These are phyloP conservation scores for Fusarium sp. DNA, from an alignment of 2,329 filamentous ascomycete genomes.

Conservation along the genomic window DNA sequence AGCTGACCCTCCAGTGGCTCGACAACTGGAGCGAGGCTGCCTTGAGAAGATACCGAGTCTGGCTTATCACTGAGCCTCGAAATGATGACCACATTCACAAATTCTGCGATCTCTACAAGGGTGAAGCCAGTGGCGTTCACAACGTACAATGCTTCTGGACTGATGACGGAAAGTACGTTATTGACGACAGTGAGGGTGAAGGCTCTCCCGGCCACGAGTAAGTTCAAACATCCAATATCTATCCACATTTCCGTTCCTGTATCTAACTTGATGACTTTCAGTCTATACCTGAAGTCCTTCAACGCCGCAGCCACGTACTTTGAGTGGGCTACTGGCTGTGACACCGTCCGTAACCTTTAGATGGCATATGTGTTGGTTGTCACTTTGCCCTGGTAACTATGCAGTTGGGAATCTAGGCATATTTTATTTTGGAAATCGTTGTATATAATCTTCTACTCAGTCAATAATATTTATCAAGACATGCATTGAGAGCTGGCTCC, in stretches of 20 bases:
- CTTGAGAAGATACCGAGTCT: constrained; percentile 1
- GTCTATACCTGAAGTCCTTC: neutral
- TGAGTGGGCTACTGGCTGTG: neutral
- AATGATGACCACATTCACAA: neutral
- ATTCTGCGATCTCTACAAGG: neutral
- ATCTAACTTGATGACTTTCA: neutral
- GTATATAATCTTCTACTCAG: no score
- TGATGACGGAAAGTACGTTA: neutral
- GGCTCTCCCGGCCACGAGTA: neutral
- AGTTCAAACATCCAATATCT: neutral
- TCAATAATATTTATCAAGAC: no score
- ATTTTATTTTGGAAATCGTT: no score
- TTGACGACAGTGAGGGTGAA: neutral
- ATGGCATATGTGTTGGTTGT: neutral
- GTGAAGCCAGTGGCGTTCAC: rapidly evolving
- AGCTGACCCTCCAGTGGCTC: constrained; percentile 2
- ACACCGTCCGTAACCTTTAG: constrained; percentile 5
- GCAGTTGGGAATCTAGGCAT: no score
- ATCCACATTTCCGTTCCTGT: rapidly evolving
- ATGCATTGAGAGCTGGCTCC: no score
- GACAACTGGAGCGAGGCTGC: constrained; percentile 1
- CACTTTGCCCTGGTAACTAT: no score
- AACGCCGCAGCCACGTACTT: neutral
- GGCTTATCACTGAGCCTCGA: neutral
- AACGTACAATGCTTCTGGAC: constrained; percentile 10